These are phyloP conservation scores for Candida maltosa DNA, from an alignment of 805 yeast genomes.

Conservation along the genomic window DNA sequence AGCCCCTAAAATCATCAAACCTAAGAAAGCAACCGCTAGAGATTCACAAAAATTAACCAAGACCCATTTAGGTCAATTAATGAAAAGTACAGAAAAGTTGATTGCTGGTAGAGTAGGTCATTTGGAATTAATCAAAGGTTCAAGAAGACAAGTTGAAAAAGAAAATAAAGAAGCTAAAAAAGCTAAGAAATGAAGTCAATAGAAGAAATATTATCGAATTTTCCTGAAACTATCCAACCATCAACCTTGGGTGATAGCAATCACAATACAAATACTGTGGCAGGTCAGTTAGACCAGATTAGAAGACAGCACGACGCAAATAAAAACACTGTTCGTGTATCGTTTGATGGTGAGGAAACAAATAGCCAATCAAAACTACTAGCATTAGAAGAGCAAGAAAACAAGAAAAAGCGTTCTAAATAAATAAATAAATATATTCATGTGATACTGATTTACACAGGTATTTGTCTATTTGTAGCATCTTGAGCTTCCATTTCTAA, in stretches of 20 bases:
- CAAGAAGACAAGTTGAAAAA: constrained; percentile 78
- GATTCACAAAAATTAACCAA: constrained; percentile 53
- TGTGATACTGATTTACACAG: constrained; percentile 20
- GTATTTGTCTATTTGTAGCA: constrained; percentile 48
- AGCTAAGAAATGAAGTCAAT: constrained; percentile 11
- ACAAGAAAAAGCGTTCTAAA: not conserved
- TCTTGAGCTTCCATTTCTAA: constrained; percentile 64
- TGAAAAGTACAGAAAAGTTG: constrained; percentile 72
- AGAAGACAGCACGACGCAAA: not conserved
- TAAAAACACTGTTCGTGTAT: constrained; percentile 1
- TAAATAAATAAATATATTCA: constrained; percentile 3
- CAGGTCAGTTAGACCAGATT: not conserved
- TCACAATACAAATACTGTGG: not conserved
- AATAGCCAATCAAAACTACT: constrained; percentile 17
- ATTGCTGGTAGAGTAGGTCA: constrained; percentile 92
- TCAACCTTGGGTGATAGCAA: not conserved
- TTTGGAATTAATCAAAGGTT: constrained; percentile 84
- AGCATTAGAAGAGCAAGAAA: constrained; percentile 16
- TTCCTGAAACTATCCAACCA: constrained; percentile 8
- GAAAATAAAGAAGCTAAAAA: constrained; percentile 39
- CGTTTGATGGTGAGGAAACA: constrained; percentile 1
- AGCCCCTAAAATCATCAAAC: constrained; percentile 62
- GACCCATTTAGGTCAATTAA: constrained; percentile 52
- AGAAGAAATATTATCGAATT: constrained; percentile 12
- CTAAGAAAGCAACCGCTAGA: constrained; percentile 54